Evolutionary conservation across 2,329 filamentous ascomycete species (phyloP), one percentile per base, ranked within the genome.

Genomic region (Paradendryphiella salina): DNA sequence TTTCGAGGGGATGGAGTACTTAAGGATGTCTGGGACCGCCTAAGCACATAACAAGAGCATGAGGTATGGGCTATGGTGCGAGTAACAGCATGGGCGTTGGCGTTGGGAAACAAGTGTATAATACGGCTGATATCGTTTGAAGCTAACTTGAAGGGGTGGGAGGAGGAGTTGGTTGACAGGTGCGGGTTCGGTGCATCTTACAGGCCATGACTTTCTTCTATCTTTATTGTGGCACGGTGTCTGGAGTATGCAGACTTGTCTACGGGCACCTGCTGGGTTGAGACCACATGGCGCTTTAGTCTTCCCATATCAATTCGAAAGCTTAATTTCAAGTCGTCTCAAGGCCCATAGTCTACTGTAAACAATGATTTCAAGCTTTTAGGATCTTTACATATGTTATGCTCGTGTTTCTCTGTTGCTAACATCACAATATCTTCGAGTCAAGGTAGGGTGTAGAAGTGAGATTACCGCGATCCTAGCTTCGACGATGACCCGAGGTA

Each of bases 1-100:
- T 56, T 55, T 59, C 35, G 60, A 72, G 67, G 63, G 66, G 67
- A 36, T 70, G 66, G 64, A 70, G 68, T 61, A 66, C 66, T 61
- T 68, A 65, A 54, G 45, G 52, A 37, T 42, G 23, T 47, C 36
- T 52, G 58, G 54, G 54, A 50, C 49, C 47, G 56, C 36, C 20
- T 59, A 31, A 60, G 34, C 15, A 32, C 11, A 20, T 32, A 3
- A 14, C 7, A 15, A 9, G 31, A 33, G 23, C 20, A 21, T 21
- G 23, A 4, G 10, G 10, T 13, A 15, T 28, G 35, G 35, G 20
- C 4, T 23, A 20, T 21, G 21, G 36, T 6, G 21, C 36, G 28
- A 14, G 5, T 15, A 15, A 15, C 10, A 10, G n/a, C 14, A 33
- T 33, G n/a, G 31, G 14, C 14, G 31, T 33, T 33, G 31, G 9